Conservation (phyloP, 192 early-diverging fungal genomes). For the Gaertneriomyces semiglobifer region DNA sequence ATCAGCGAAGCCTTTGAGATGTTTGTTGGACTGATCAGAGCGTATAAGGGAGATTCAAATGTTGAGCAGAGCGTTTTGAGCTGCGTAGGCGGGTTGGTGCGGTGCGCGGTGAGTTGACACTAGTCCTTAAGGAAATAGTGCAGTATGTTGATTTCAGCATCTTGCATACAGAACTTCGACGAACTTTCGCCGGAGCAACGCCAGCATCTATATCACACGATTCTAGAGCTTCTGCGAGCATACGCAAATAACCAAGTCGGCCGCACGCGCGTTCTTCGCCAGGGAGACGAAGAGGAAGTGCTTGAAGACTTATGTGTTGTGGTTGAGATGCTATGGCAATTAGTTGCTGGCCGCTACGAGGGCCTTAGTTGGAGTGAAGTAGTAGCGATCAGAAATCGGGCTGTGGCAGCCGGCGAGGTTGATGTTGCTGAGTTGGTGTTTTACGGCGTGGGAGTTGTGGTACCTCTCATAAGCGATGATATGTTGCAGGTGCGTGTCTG, state of each 20-base stretch:
- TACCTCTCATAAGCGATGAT: constrained; percentile 67
- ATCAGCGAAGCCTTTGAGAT: constrained; percentile 56
- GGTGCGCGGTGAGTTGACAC: constrained; percentile 17
- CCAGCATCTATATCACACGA: constrained; percentile 30
- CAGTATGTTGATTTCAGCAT: not conserved
- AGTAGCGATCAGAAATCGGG: too few relatives aligned
- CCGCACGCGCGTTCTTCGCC: constrained; percentile 36
- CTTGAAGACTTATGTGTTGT: constrained; percentile 62
- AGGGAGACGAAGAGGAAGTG: constrained; percentile 62
- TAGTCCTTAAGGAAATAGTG: constrained; percentile 8
- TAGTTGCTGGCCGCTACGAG: constrained; percentile 60
- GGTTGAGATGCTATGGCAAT: constrained; percentile 53
- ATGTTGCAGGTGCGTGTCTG: constrained; percentile 57
- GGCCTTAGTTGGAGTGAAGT: constrained; percentile 37
- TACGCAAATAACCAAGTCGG: constrained; percentile 59
- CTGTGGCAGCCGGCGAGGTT: constrained; percentile 9
- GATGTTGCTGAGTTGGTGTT: constrained; percentile 67
- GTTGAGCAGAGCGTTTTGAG: constrained; percentile 63
- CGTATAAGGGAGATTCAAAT: constrained; percentile 63
- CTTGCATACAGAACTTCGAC: constrained; percentile 28
- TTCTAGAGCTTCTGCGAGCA: constrained; percentile 49
- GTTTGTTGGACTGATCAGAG: constrained; percentile 60
- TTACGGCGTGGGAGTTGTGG: constrained; percentile 64
- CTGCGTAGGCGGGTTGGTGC: constrained; percentile 55
- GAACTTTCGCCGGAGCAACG: constrained; percentile 29